Percentiles rank a stretch among this genome's conserved stretches.
phyloP scores from a whole-genome alignment of 768 basidiomycete genomes.

The Tylopilus rubrobrunneus region DNA sequence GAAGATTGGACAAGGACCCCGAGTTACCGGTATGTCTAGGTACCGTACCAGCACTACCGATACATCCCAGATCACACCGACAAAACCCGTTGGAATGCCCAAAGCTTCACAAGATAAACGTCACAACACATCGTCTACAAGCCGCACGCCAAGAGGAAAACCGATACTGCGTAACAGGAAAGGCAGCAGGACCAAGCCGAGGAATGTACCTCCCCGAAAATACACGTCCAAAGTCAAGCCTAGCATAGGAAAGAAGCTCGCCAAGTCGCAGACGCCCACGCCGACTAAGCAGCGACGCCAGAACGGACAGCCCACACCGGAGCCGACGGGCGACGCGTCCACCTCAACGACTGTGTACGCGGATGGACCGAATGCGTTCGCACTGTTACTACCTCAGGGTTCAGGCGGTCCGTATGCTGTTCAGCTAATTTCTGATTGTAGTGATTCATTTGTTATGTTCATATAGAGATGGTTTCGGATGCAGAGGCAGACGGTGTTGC shows the following conservation, averaged over 20 bases:
- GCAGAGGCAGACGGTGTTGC: constrained; percentile 36
- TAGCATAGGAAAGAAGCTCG: neutral
- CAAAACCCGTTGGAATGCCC: neutral
- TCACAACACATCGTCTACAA: constrained; percentile 7
- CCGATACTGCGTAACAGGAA: neutral
- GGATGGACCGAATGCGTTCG: constrained; percentile 27
- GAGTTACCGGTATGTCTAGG: neutral
- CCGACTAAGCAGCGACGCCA: constrained; percentile 20
- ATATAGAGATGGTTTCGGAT: constrained; percentile 35
- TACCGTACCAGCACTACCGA: neutral
- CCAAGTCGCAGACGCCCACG: constrained; percentile 5
- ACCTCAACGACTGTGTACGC: constrained; percentile 35
- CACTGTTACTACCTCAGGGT: constrained; percentile 31
- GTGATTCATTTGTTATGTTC: neutral
- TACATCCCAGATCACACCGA: neutral
- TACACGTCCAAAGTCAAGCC: neutral
- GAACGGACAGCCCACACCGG: constrained; percentile 35
- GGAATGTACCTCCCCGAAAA: neutral
- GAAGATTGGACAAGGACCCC: neutral
- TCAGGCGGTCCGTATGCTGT: constrained; percentile 29
- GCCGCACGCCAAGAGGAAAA: neutral
- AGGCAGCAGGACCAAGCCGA: neutral
- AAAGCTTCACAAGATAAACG: neutral
- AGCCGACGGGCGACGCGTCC: constrained; percentile 35
- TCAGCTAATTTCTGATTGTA: neutral